Evolutionary conservation across 2,329 filamentous ascomycete species (phyloP).

Genomic region (Fonsecaea monophora): DNA sequence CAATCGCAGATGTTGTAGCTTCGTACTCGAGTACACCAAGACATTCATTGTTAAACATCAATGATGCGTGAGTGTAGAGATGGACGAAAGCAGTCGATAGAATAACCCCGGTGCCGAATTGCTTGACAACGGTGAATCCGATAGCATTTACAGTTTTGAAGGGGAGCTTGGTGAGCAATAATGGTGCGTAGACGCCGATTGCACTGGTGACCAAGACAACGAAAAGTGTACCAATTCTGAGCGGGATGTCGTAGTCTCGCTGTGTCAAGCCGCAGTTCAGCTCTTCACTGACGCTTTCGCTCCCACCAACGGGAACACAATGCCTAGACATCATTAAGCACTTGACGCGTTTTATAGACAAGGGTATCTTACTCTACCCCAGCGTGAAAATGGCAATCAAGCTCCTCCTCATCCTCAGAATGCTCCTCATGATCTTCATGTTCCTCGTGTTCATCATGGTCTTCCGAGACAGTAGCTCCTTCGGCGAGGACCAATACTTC

Average conservation of each 20-base stretch:
- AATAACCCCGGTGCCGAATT: slow-evolving; percentile 55
- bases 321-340: slow-evolving; percentile 56
- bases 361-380: slow-evolving; percentile 67
- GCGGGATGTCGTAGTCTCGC: slow-evolving; percentile 67
- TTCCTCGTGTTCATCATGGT: slow-evolving; percentile 40
- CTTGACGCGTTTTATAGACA: too few species aligned
- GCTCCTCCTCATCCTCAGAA: slow-evolving; percentile 45
- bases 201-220: slow-evolving; percentile 72
- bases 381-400: slow-evolving; percentile 75
- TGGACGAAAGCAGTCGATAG: slow-evolving; percentile 51
- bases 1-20: slow-evolving; percentile 70
- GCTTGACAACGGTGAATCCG: slow-evolving; percentile 70
- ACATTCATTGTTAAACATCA: slow-evolving; percentile 76
- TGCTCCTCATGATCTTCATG: too few species aligned
- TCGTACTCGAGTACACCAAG: slow-evolving; percentile 72
- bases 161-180: slow-evolving; percentile 66
- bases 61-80: slow-evolving; percentile 72
- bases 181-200: slow-evolving; percentile 72
- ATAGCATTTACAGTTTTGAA: slow-evolving; percentile 56
- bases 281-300: slow-evolving; percentile 51
- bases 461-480: slow-evolving; percentile 30
- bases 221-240: slow-evolving; percentile 75
- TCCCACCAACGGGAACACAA: slow-evolving; percentile 50
- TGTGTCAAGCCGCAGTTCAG: slow-evolving; percentile 1
- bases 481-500: slow-evolving; percentile 65